These are phyloP conservation scores for Zangia roseola DNA, from an alignment of 768 basidiomycete species.

Conservation along the genomic window DNA sequence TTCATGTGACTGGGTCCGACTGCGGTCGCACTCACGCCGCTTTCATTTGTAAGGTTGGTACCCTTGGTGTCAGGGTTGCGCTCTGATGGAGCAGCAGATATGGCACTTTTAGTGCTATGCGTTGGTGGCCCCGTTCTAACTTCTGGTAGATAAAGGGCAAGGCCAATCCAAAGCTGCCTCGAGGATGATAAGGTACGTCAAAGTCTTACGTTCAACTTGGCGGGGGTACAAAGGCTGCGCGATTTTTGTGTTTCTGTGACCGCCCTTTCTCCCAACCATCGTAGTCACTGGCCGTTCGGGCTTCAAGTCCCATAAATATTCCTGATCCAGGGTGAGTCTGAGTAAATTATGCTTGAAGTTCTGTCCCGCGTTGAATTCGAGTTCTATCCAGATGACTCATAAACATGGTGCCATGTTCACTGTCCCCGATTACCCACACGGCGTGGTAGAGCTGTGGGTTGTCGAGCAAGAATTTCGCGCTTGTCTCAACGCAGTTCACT, in stretches of 20 bases:
- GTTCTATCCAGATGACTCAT: conserved; percentile 2
- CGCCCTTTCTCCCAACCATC: background rate
- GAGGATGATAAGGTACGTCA: conserved; percentile 1
- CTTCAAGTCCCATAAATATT: too few species aligned
- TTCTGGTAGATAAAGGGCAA: too few species aligned
- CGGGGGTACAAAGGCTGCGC: background rate
- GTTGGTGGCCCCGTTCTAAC: too few species aligned
- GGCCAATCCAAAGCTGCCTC: too few species aligned
- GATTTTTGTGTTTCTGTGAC: background rate
- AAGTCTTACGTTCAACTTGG: background rate
- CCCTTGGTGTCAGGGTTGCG: too few species aligned
- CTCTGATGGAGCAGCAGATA: too few species aligned
- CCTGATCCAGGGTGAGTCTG: too few species aligned
- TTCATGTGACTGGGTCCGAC: too few species aligned
- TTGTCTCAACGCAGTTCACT: background rate
- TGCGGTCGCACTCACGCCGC: too few species aligned
- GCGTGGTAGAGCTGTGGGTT: conserved; percentile 1
- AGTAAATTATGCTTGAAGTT: too few species aligned
- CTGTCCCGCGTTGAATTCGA: background rate
- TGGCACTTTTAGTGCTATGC: too few species aligned
- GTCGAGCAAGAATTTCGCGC: background rate
- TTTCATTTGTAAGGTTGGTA: too few species aligned
- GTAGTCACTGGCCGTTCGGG: background rate
- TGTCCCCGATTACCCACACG: background rate
- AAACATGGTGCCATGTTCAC: background rate